Conservation (phyloP, 768 basidiomycete genomes). For the Boletus vinaceobasis region DNA sequence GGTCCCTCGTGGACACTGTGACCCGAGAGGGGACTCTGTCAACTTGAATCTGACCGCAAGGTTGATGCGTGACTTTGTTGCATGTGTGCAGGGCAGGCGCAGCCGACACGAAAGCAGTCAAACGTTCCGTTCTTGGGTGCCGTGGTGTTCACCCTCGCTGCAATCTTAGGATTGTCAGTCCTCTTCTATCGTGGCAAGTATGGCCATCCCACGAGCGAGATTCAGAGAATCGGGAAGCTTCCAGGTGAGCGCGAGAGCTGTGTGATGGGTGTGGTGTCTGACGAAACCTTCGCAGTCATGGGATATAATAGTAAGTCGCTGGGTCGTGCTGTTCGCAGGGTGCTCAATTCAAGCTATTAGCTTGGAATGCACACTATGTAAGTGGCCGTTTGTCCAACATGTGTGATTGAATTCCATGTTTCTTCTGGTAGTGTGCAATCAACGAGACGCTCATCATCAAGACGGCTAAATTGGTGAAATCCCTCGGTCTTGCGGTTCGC, state of each 20-base stretch:
- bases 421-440: conserved; percentile 48
- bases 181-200: conserved; percentile 12
- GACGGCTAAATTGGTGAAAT: conserved; percentile 48
- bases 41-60: not conserved
- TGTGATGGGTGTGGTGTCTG: not conserved
- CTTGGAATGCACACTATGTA: conserved; percentile 70
- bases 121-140: conserved; percentile 4
- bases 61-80: not conserved
- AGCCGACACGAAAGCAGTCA: not conserved
- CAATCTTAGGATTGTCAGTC: conserved; percentile 15
- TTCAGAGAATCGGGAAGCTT: conserved; percentile 32
- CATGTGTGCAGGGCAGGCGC: not conserved
- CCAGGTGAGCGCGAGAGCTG: conserved; percentile 28
- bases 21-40: not conserved
- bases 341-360: conserved; percentile 30
- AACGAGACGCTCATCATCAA: conserved; percentile 50
- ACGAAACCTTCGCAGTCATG: conserved; percentile 39
- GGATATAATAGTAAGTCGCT: conserved; percentile 58
- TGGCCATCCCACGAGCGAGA: not conserved
- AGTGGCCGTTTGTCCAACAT: conserved; percentile 9
- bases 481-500: conserved; percentile 47
- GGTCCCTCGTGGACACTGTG: not conserved
- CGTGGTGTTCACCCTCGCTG: conserved; percentile 19
- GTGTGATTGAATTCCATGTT: not conserved
- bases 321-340: not conserved